These are phyloP conservation scores for Pseudonitzschia pungens DNA, from an alignment of 108 stramenopile species.

Conservation along the genomic window DNA sequence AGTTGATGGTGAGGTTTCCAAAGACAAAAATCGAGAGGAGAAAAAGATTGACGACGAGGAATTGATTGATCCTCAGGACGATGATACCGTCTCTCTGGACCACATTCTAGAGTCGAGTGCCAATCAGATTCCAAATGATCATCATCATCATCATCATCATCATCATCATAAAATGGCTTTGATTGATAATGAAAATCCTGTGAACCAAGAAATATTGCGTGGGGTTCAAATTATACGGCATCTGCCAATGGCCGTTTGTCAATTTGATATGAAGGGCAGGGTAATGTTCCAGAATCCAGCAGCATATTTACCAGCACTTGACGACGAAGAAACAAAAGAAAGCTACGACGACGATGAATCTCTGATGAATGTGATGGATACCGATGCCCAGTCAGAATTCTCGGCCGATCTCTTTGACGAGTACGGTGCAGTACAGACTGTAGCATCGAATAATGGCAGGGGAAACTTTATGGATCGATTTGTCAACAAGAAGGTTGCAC, in stretches of 20 bases:
- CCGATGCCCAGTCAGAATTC: conserved; percentile 12
- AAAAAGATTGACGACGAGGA: not conserved
- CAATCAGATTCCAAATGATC: not conserved
- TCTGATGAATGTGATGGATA: conserved; percentile 5
- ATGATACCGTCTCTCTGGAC: conserved; percentile 1
- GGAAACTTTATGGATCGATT: conserved; percentile 35
- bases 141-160: conserved; percentile 7
- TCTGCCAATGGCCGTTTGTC: conserved; percentile 50
- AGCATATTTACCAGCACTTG: conserved; percentile 13
- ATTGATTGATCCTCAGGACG: not conserved
- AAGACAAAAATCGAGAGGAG: not conserved
- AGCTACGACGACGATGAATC: conserved; percentile 3
- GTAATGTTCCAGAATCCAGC: conserved; percentile 54
- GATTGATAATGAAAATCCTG: not conserved
- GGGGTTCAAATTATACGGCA: conserved; percentile 48
- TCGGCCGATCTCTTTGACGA: conserved; percentile 3
- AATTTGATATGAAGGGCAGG: conserved; percentile 43
- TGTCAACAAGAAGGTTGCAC: conserved; percentile 27
- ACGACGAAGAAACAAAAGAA: not conserved
- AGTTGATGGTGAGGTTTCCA: not conserved
- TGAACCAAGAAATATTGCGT: conserved; percentile 29
- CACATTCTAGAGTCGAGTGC: conserved; percentile 4
- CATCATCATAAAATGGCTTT: not conserved
- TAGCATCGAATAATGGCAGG: conserved; percentile 6
- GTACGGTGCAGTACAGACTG: not conserved